Percentiles rank a stretch among this genome's conserved stretches.
These are phyloP conservation scores for Diplotaxis tenuifolia DNA, from an alignment of 345 rosid genomes.

Conservation along the genomic window DNA sequence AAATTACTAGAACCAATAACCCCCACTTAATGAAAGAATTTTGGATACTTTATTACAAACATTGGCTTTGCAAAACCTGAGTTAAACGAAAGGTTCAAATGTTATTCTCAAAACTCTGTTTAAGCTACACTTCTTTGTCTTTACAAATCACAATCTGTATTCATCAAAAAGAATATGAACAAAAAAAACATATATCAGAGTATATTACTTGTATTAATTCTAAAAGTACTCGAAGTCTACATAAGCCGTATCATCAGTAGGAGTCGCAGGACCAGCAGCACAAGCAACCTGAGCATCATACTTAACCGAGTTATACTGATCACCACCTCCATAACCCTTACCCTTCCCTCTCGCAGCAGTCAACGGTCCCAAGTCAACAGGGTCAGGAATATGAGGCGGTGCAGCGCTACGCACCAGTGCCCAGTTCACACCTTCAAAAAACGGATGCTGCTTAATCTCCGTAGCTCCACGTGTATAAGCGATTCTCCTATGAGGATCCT, in stretches of 20 bases:
- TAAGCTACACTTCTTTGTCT: neutral
- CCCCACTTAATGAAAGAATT: neutral
- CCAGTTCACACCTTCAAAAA: constrained; percentile 91
- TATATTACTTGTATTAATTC: constrained; percentile 8
- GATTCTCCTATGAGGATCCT: constrained; percentile 81
- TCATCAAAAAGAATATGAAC: constrained; percentile 35
- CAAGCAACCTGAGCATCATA: constrained; percentile 24
- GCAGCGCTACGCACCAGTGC: constrained; percentile 82
- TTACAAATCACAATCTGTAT: constrained; percentile 24
- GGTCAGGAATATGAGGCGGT: constrained; percentile 92
- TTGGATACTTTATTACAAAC: neutral
- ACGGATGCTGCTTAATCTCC: constrained; percentile 87
- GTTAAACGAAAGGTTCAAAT: neutral
- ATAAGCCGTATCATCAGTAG: constrained; percentile 47
- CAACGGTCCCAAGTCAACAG: constrained; percentile 63
- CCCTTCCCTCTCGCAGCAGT: constrained; percentile 41
- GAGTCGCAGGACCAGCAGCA: constrained; percentile 33
- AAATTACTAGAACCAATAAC: too few species aligned
- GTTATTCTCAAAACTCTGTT: neutral
- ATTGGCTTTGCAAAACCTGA: neutral
- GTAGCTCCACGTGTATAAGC: constrained; percentile 93
- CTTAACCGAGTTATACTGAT: constrained; percentile 21
- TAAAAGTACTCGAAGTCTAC: constrained; percentile 73
- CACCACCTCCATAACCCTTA: constrained; percentile 31
- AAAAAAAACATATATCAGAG: neutral